Percentiles rank a stretch among this genome's conserved stretches.
Conservation (phyloP, 2,329 filamentous ascomycete species). For the Aspergillus tubingensis region DNA sequence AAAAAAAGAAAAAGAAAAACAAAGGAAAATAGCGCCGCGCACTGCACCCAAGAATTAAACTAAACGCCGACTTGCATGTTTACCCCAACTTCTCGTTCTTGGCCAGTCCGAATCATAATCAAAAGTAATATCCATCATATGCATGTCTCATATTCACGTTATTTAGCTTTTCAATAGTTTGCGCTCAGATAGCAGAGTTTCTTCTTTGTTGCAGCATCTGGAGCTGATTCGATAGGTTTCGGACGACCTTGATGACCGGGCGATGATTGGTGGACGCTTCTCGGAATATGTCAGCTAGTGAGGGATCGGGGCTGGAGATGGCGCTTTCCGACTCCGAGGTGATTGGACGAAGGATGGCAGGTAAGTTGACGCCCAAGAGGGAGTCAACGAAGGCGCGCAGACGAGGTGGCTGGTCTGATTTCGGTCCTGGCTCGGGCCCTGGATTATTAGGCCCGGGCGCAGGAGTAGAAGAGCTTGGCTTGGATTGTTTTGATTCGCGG, state of each 20-base stretch:
- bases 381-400: constrained; percentile 10
- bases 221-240: constrained; percentile 28
- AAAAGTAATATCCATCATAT: background rate
- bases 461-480: too few relatives aligned
- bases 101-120: too few relatives aligned
- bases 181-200: background rate
- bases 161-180: background rate
- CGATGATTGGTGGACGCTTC: constrained; percentile 31
- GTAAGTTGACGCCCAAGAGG: constrained; percentile 6
- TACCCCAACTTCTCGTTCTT: background rate
- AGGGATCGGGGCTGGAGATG: background rate
- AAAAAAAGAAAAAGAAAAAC: too few relatives aligned
- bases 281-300: constrained; percentile 23
- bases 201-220: constrained; percentile 21
- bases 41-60: too few relatives aligned
- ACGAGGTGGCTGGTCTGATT: background rate
- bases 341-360: constrained; percentile 9
- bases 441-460: background rate
- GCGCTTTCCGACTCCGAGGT: background rate
- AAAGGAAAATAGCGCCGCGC: too few relatives aligned
- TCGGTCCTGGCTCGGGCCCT: background rate
- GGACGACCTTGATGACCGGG: constrained; percentile 30
- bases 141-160: background rate
- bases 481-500: constrained; percentile 20
- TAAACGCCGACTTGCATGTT: too few relatives aligned